phyloP scores from a whole-genome alignment of 768 basidiomycete genomes.

The Amylocystis lapponica region DNA sequence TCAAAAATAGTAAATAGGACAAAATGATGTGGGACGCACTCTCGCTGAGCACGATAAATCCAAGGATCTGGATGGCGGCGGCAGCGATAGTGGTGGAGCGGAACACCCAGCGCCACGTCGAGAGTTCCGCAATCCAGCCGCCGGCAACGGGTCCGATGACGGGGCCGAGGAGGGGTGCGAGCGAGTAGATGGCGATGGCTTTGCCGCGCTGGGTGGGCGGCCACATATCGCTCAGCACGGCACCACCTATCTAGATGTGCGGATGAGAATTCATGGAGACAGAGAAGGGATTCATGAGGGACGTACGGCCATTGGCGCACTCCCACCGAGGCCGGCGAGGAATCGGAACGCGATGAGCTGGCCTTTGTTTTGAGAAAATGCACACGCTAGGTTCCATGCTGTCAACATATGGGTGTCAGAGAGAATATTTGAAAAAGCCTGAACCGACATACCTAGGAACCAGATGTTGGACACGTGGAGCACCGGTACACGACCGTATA shows the following conservation, averaged over 20 bases:
- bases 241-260: conserved; percentile 44
- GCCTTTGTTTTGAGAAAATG: conserved; percentile 17
- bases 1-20: no score
- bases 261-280: no score
- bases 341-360: conserved; percentile 35
- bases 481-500: conserved; percentile 60
- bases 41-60: conserved; percentile 56
- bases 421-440: no score
- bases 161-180: conserved; percentile 63
- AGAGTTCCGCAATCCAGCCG: conserved; percentile 57
- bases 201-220: conserved; percentile 54
- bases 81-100: conserved; percentile 64
- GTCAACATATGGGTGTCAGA: neutral
- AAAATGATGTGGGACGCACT: conserved; percentile 46
- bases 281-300: neutral
- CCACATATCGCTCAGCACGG: conserved; percentile 63
- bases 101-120: conserved; percentile 79
- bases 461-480: conserved; percentile 62
- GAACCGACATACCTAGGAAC: conserved; percentile 62
- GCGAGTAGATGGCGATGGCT: conserved; percentile 60
- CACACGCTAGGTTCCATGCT: conserved; percentile 45
- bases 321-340: conserved; percentile 32
- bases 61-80: conserved; percentile 44
- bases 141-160: conserved; percentile 61
- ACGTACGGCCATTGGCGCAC: conserved; percentile 29